These are phyloP conservation scores for Didymellaceae sp. DNA, from an alignment of 2,329 filamentous ascomycete species.

Conservation along the genomic window DNA sequence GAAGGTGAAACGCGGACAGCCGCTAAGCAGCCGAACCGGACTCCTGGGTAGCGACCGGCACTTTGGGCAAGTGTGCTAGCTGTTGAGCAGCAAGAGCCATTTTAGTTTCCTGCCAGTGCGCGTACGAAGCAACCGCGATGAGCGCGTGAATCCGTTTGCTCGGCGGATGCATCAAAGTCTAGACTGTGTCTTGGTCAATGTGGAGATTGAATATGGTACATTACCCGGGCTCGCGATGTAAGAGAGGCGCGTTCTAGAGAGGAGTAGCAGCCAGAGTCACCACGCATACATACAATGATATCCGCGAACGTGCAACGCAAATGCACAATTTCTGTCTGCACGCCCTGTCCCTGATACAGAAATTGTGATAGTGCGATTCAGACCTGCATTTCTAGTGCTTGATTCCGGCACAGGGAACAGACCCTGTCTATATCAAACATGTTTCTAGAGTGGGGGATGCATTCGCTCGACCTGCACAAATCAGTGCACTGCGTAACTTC, in stretches of 20 bases:
- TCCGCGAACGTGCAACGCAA: conserved; percentile 9
- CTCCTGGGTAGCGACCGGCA: neutral
- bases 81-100: neutral
- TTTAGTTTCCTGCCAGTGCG: neutral
- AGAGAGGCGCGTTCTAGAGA: conserved; percentile 6
- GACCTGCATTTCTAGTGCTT: neutral
- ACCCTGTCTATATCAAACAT: conserved; percentile 6
- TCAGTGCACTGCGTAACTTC: neutral
- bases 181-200: neutral
- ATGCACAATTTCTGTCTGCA: conserved; percentile 13
- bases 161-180: neutral
- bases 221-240: conserved; percentile 3
- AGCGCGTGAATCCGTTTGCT: neutral
- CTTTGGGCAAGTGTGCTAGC: neutral
- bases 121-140: conserved; percentile 8
- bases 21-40: conserved; percentile 15
- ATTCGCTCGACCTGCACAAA: conserved; percentile 2
- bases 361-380: conserved; percentile 3
- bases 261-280: conserved; percentile 1
- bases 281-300: conserved; percentile 1
- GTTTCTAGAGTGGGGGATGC: neutral
- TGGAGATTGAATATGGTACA: conserved; percentile 6
- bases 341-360: conserved; percentile 2
- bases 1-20: conserved; percentile 8
- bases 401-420: neutral